Conservation (phyloP, 768 basidiomycete genomes). For the Podaxis mareebaensis region DNA sequence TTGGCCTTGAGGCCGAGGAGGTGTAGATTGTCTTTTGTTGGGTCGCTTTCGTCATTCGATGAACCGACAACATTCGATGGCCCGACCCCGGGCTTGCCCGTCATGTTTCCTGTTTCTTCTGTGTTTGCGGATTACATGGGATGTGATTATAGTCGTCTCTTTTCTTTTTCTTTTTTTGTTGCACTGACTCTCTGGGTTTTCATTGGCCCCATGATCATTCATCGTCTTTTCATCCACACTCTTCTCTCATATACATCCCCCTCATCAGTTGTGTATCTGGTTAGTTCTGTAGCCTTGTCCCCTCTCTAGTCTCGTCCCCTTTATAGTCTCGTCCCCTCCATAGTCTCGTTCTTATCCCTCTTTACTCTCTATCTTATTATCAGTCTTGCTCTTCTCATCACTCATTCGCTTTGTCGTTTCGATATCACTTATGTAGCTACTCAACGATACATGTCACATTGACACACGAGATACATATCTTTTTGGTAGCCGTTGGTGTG, state of each 20-base stretch:
- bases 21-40: conserved; percentile 5
- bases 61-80: neutral
- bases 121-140: neutral
- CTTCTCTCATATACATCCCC: neutral
- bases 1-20: neutral
- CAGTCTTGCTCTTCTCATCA: neutral
- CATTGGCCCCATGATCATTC: neutral
- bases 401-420: neutral
- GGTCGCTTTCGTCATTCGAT: conserved; percentile 6
- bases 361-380: neutral
- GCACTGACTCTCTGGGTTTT: neutral
- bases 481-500: neutral
- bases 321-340: neutral
- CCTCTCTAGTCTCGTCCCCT: neutral
- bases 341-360: neutral
- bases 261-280: conserved; percentile 1
- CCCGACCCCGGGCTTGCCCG: neutral
- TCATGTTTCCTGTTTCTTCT: neutral
- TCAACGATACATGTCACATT: neutral
- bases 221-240: neutral
- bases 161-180: neutral
- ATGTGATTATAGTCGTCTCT: neutral
- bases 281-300: neutral
- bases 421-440: neutral
- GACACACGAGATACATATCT: neutral